Evolutionary conservation across 2,329 filamentous ascomycete genomes (phyloP).

Genomic region (Blastomyces parvus): DNA sequence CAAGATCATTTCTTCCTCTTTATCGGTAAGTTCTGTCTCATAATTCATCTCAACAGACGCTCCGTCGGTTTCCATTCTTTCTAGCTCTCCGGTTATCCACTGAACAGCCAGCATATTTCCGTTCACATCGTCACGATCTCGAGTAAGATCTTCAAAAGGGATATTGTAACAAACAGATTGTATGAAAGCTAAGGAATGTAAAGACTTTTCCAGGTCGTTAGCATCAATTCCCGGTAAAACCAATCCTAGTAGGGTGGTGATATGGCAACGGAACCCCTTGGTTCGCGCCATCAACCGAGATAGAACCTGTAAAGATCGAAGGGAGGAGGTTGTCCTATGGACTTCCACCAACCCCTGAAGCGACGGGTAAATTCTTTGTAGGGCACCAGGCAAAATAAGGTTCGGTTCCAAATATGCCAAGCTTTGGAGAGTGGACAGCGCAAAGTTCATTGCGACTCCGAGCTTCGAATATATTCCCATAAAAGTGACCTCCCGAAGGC

Average conservation of each 20-base stretch:
- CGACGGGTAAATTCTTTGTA: slow-evolving; percentile 94
- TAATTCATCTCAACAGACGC: slow-evolving; percentile 82
- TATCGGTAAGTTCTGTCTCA: slow-evolving; percentile 66
- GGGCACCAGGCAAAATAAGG: slow-evolving; percentile 79
- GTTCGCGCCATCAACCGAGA: slow-evolving; percentile 83
- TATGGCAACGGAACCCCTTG: slow-evolving; percentile 93
- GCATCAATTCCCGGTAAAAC: slow-evolving; percentile 93
- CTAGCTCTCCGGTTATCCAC: slow-evolving; percentile 92
- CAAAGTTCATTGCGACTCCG: slow-evolving; percentile 81
- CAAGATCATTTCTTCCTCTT: slow-evolving; percentile 77
- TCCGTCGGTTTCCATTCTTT: slow-evolving; percentile 81
- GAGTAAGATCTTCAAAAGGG: slow-evolving; percentile 73
- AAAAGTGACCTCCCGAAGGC: slow-evolving; percentile 84
- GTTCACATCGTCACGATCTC: slow-evolving; percentile 57
- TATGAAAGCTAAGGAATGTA: slow-evolving; percentile 89
- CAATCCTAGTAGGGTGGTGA: slow-evolving; percentile 86
- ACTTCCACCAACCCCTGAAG: slow-evolving; percentile 96
- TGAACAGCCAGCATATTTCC: slow-evolving; percentile 71
- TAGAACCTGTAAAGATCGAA: slow-evolving; percentile 84
- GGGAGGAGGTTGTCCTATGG: slow-evolving; percentile 86
- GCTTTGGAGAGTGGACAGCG: slow-evolving; percentile 79
- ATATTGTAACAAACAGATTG: slow-evolving; percentile 95
- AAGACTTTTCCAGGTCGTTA: slow-evolving; percentile 93
- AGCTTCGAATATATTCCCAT: slow-evolving; percentile 99
- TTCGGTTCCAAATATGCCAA: slow-evolving; percentile 85